phyloP scores from a whole-genome alignment of 176 grass and related monocot genomes.

The Alloteropsis semialata region DNA sequence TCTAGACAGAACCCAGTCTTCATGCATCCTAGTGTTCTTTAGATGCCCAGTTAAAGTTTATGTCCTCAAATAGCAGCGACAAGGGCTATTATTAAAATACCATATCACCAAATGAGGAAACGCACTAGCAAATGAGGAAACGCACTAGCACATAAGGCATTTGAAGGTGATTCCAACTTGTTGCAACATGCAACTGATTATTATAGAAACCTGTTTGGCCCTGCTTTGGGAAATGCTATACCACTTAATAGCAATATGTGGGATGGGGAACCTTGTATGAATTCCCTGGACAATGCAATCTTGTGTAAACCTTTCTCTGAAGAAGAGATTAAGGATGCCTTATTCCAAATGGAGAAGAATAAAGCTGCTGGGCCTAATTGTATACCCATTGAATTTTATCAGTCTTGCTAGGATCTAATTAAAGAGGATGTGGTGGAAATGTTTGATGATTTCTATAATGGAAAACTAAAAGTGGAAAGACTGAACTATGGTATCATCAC shows the following conservation, averaged over 20 bases:
- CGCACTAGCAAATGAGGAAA: too few species aligned
- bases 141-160: too few species aligned
- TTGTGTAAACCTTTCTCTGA: not conserved
- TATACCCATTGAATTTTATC: not conserved
- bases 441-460: too few species aligned
- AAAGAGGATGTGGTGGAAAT: too few species aligned
- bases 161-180: not conserved
- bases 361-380: not conserved
- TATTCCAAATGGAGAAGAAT: not conserved
- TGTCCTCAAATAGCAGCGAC: slow-evolving; percentile 17
- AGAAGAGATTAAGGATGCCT: not conserved
- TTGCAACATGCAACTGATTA: not conserved
- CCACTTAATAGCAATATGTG: not conserved
- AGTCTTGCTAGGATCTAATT: too few species aligned
- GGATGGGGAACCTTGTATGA: too few species aligned
- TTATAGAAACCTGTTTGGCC: not conserved
- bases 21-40: slow-evolving; percentile 14
- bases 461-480: too few species aligned
- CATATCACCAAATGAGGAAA: slow-evolving; percentile 28
- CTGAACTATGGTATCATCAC: too few species aligned
- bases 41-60: slow-evolving; percentile 13
- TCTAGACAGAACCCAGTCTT: slow-evolving; percentile 34
- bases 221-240: not conserved
- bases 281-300: not conserved
- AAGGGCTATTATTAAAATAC: slow-evolving; percentile 9